These are phyloP conservation scores for Macrolepiota albuminosa DNA, from an alignment of 768 basidiomycete genomes.

Conservation along the genomic window DNA sequence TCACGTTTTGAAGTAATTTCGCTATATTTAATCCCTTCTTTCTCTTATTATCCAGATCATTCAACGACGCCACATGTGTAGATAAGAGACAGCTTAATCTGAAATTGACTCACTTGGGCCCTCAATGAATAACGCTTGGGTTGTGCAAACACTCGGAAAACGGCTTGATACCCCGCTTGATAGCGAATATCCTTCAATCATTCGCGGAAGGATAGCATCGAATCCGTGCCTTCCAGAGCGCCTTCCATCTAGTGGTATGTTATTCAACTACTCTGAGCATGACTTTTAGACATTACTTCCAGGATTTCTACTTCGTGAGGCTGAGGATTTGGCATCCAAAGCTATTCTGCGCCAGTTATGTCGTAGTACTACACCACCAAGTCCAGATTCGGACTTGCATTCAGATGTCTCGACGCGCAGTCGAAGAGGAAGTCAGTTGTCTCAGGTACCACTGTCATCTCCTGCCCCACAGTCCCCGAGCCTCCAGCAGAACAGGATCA, in stretches of 20 bases:
- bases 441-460: conserved; percentile 17
- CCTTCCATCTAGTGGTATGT: conserved; percentile 61
- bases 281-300: conserved; percentile 18
- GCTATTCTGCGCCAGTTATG: conserved; percentile 53
- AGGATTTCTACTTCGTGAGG: conserved; percentile 76
- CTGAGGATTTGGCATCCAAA: conserved; percentile 49
- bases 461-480: conserved; percentile 12
- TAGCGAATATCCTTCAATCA: conserved; percentile 8
- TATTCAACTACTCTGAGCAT: neutral
- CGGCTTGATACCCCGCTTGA: conserved; percentile 17
- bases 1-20: neutral
- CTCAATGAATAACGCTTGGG: conserved; percentile 42
- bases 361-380: conserved; percentile 36
- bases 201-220: conserved; percentile 38
- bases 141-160: conserved; percentile 30
- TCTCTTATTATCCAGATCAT: neutral
- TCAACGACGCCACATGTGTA: conserved; percentile 11
- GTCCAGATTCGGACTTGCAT: conserved; percentile 13
- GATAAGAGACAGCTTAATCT: conserved; percentile 3
- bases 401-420: conserved; percentile 10
- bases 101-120: neutral
- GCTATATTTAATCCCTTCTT: neutral
- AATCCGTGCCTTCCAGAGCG: conserved; percentile 62
- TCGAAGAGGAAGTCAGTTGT: conserved; percentile 20
- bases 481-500: conserved; percentile 4